phyloP scores from a whole-genome alignment of 371 early-diverging fungal genomes.

The Apophysomyces variabilis region DNA sequence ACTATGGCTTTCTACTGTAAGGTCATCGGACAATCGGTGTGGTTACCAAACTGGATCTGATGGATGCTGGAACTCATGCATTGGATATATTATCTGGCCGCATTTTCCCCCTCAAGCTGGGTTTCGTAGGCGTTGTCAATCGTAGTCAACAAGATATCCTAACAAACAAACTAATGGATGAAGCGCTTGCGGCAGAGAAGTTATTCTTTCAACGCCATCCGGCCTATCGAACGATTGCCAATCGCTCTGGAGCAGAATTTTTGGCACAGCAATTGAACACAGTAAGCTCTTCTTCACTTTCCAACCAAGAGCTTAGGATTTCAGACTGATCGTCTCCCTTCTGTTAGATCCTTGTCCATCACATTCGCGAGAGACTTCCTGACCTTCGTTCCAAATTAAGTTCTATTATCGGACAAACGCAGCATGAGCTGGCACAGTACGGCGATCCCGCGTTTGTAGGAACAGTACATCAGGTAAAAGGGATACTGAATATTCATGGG shows the following conservation, averaged over 20 bases:
- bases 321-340: neutral
- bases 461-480: conserved; percentile 62
- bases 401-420: conserved; percentile 76
- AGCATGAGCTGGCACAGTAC: conserved; percentile 78
- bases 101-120: conserved; percentile 80
- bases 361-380: conserved; percentile 83
- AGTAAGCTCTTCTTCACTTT: conserved; percentile 18
- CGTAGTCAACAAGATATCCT: conserved; percentile 87
- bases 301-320: neutral
- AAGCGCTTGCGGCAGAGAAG: conserved; percentile 79
- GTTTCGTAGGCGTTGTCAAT: conserved; percentile 90
- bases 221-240: conserved; percentile 81
- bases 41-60: conserved; percentile 91
- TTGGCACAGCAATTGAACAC: conserved; percentile 35
- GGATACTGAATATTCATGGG: conserved; percentile 41
- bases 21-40: conserved; percentile 86
- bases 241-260: conserved; percentile 64
- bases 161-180: conserved; percentile 76
- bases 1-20: conserved; percentile 12
- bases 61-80: conserved; percentile 94
- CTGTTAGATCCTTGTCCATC: conserved; percentile 71
- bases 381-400: conserved; percentile 83
- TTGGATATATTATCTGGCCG: conserved; percentile 84
- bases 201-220: conserved; percentile 84
- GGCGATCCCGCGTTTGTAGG: conserved; percentile 68